These are phyloP conservation scores for Saksenaea vasiformis DNA, from an alignment of 371 early-diverging fungal genomes.

Conservation along the genomic window DNA sequence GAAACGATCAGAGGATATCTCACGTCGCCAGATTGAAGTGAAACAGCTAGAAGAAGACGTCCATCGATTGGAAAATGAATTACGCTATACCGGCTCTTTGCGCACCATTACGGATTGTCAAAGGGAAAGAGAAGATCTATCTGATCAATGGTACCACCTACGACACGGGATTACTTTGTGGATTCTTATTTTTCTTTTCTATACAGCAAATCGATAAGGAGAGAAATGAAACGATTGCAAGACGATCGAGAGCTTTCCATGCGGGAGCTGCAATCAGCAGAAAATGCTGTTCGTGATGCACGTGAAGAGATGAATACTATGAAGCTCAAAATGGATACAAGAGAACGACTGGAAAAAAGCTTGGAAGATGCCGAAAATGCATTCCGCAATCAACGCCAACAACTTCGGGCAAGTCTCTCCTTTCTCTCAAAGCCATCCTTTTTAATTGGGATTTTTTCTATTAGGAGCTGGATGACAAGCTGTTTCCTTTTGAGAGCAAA, in stretches of 20 bases:
- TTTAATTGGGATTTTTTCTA: neutral
- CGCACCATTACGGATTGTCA: constrained; percentile 72
- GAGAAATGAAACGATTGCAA: constrained; percentile 57
- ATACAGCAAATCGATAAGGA: constrained; percentile 40
- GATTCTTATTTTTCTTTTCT: neutral
- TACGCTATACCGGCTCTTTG: constrained; percentile 59
- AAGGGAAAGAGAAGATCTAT: constrained; percentile 55
- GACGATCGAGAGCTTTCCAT: constrained; percentile 43
- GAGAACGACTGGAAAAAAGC: constrained; percentile 33
- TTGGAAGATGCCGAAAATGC: constrained; percentile 24
- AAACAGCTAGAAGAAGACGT: constrained; percentile 44
- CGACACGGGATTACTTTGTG: no score
- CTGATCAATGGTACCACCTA: constrained; percentile 54
- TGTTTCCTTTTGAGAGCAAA: constrained; percentile 21
- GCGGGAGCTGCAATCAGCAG: constrained; percentile 45
- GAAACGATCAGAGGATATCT: constrained; percentile 41
- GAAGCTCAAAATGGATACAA: constrained; percentile 25
- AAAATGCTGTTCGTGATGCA: constrained; percentile 49
- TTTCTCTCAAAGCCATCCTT: neutral
- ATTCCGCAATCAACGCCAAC: constrained; percentile 18
- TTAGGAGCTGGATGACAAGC: constrained; percentile 22
- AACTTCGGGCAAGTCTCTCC: constrained; percentile 1
- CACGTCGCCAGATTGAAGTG: constrained; percentile 40
- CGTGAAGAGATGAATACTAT: constrained; percentile 40
- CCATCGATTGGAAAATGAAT: constrained; percentile 53